Base-by-base conservation (phyloP, 129 eudicot genomes). In the Cynara cardunculus region DNA sequence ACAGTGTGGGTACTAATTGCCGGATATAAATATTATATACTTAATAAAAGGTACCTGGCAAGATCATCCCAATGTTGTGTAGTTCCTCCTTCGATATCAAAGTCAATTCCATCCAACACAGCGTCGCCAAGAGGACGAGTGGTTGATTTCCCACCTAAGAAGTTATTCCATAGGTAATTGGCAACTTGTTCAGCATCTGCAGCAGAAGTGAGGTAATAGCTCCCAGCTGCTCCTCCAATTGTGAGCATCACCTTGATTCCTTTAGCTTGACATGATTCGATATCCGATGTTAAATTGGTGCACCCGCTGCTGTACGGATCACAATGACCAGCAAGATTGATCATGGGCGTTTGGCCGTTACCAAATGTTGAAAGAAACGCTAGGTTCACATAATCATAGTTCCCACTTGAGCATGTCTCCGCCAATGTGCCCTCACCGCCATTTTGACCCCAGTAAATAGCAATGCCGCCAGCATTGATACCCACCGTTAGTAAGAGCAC, bases 371-470 rank as follows among this genome's bases (percentile, higher is more conserved):
- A 64, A 19, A 87, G 82, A 21, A 87, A 87, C 28, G 87, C 89
- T 14, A 87, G 9, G 83, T 79, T 87, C 11, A 87, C 83, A n/a
- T 39, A 75, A 11, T 76, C 69, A 24, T 87, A 87, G 71, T 72
- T 79, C 16, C 90, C 85, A 9, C 80, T 75, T 31, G 76, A 75
- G 34, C 90, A 87, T 16, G 89, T 83, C 19, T 87, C 78, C 0
- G 73, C 74, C 28, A 87, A 68, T 7, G 85, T 83, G 21, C 89
- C 89, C 56, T 87, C 87, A 14, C 73, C 68, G 26, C 87, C 90
- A 12, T 86, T 86, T 25, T 83, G 87, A 53, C 90, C 90, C 89
- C 85, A 87, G 27, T 87, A 87, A 22, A 87, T 73, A 41, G 90
- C 71, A 13, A 87, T 87, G 14, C 80, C 82, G 0, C 89, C 89